A percentile compares a stretch with the other conserved stretches of the same genome.
Conservation (phyloP, 2,329 filamentous ascomycete genomes). For the Botrytis elliptica region DNA sequence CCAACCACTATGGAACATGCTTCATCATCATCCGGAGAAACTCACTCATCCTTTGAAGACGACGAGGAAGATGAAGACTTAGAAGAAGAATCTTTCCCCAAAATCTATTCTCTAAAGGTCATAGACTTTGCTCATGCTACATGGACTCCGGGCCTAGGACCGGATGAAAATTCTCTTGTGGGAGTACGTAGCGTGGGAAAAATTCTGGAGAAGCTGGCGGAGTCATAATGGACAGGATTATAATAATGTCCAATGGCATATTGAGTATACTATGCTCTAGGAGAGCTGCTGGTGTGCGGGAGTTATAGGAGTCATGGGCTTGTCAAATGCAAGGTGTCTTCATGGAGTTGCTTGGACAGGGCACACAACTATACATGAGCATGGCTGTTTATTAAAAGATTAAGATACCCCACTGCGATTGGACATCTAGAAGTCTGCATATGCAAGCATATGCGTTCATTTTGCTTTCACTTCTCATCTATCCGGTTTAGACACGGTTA, state of each 20-base stretch:
- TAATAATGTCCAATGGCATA: neutral
- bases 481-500: neutral
- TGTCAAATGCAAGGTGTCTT: slow-evolving; percentile 17
- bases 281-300: neutral
- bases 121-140: slow-evolving; percentile 96
- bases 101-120: slow-evolving; percentile 76
- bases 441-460: slow-evolving; percentile 12
- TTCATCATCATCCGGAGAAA: slow-evolving; percentile 35
- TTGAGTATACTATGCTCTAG: neutral
- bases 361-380: slow-evolving; percentile 19
- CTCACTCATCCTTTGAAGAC: slow-evolving; percentile 32
- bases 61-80: slow-evolving; percentile 55
- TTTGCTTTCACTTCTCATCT: slow-evolving; percentile 11
- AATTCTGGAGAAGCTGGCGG: slow-evolving; percentile 62
- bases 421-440: slow-evolving; percentile 18
- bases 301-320: slow-evolving; percentile 18
- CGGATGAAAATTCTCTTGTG: slow-evolving; percentile 77
- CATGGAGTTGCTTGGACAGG: slow-evolving; percentile 20
- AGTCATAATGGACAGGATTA: slow-evolving; percentile 1
- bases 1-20: slow-evolving; percentile 33
- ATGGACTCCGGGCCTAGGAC: slow-evolving; percentile 75
- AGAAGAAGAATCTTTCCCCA: slow-evolving; percentile 55
- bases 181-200: slow-evolving; percentile 70
- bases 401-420: slow-evolving; percentile 20
- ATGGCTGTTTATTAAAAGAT: slow-evolving; percentile 20